These are phyloP conservation scores for Agaricales sp. DNA, from an alignment of 1,284 basidiomycete species.

Conservation along the genomic window DNA sequence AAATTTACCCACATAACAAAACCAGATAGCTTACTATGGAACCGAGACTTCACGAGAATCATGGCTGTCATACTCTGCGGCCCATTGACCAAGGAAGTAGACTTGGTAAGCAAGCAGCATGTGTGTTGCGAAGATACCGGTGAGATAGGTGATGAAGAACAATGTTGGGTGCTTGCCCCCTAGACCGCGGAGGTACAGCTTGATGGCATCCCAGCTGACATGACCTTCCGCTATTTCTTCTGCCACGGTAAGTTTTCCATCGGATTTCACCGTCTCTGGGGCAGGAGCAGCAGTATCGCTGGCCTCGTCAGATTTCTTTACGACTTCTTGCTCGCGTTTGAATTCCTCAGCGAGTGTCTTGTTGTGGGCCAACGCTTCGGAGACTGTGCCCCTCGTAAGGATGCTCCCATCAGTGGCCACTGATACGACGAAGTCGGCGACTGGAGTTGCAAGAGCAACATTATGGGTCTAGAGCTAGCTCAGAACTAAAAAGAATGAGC, in stretches of 20 bases:
- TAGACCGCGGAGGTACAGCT: conserved; percentile 24
- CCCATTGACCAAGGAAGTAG: conserved; percentile 46
- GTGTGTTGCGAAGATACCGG: conserved; percentile 16
- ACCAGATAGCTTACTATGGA: conserved; percentile 17
- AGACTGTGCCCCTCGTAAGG: conserved; percentile 26
- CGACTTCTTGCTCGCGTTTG: conserved; percentile 22
- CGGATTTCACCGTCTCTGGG: conserved; percentile 13
- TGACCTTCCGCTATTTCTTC: conserved; percentile 56
- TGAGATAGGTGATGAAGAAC: conserved; percentile 22
- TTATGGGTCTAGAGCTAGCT: conserved; percentile 41
- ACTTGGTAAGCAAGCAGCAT: conserved; percentile 24
- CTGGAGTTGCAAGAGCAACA: conserved; percentile 40
- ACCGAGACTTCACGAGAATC: conserved; percentile 18
- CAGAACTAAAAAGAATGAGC: not conserved
- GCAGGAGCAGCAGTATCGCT: conserved; percentile 26
- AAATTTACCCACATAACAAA: not conserved
- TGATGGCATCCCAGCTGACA: conserved; percentile 33
- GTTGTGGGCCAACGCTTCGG: conserved; percentile 25
- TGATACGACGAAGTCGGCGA: conserved; percentile 45
- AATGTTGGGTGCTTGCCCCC: conserved; percentile 28
- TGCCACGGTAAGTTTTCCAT: conserved; percentile 41
- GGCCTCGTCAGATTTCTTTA: conserved; percentile 25
- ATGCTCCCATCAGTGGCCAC: conserved; percentile 36
- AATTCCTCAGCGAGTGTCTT: conserved; percentile 23
- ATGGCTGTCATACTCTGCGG: conserved; percentile 31